Conservation (phyloP, 1,139 yeast genomes). For the Pichia sp. region DNA sequence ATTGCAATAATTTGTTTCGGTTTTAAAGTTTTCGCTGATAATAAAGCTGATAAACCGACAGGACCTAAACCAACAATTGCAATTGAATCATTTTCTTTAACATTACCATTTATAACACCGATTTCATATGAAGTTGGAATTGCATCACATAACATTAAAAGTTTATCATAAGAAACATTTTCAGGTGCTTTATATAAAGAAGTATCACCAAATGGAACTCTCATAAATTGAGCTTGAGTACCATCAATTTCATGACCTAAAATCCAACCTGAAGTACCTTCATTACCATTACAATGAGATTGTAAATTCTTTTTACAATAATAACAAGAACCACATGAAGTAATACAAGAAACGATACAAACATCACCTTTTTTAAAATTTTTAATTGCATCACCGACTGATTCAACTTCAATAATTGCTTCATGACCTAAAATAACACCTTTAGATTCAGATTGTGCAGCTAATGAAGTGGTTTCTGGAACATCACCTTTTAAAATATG, state of each 20-base stretch:
- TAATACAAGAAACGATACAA: slow-evolving; percentile 41
- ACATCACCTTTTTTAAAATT: slow-evolving; percentile 39
- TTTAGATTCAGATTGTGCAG: slow-evolving; percentile 16
- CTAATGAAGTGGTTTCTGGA: slow-evolving; percentile 38
- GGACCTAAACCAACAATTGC: slow-evolving; percentile 48
- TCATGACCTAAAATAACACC: slow-evolving; percentile 44
- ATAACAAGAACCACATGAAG: slow-evolving; percentile 47
- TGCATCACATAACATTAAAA: slow-evolving; percentile 39
- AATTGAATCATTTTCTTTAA: slow-evolving; percentile 37
- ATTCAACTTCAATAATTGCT: slow-evolving; percentile 42
- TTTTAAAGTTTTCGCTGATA: slow-evolving; percentile 33
- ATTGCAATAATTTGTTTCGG: slow-evolving; percentile 37
- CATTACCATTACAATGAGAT: slow-evolving; percentile 35
- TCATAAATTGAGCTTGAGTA: slow-evolving; percentile 40
- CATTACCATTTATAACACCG: slow-evolving; percentile 36
- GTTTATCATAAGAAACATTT: slow-evolving; percentile 32
- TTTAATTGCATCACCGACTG: slow-evolving; percentile 33
- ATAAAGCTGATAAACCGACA: slow-evolving; percentile 39
- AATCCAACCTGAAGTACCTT: slow-evolving; percentile 38
- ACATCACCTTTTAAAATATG: slow-evolving; percentile 44
- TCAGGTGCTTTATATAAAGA: slow-evolving; percentile 32
- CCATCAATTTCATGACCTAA: slow-evolving; percentile 39
- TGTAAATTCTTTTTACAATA: slow-evolving; percentile 41
- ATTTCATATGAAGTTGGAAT: slow-evolving; percentile 43
- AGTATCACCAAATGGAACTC: slow-evolving; percentile 39